Evolutionary conservation across 2,329 filamentous ascomycete species (phyloP).

Genomic region (Fusarium pilosicola): DNA sequence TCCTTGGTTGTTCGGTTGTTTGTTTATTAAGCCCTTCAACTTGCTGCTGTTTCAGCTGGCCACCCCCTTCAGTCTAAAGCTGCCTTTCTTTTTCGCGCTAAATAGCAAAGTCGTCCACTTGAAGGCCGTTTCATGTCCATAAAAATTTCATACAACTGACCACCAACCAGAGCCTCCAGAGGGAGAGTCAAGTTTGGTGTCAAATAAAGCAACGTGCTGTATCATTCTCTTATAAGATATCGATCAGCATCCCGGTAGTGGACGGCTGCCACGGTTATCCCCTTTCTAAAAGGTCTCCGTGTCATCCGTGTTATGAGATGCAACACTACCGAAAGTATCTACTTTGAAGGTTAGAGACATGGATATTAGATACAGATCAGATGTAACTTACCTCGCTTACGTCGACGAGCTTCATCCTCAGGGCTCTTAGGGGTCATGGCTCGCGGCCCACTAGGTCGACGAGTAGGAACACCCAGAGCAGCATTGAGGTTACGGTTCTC

Average conservation of each 20-base stretch:
- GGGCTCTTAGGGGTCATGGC: slow-evolving; percentile 69
- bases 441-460: slow-evolving; percentile 67
- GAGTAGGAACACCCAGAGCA: slow-evolving; percentile 61
- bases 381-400: slow-evolving; percentile 64
- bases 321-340: slow-evolving; percentile 51
- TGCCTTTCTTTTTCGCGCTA: slow-evolving; percentile 11
- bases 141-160: slow-evolving; percentile 22
- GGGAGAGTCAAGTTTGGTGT: slow-evolving; percentile 3
- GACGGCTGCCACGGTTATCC: neutral
- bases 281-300: slow-evolving; percentile 50
- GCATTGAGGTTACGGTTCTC: slow-evolving; percentile 68
- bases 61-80: slow-evolving; percentile 31
- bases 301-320: slow-evolving; percentile 50
- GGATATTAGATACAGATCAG: neutral
- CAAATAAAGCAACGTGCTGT: slow-evolving; percentile 4
- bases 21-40: slow-evolving; percentile 29
- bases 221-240: slow-evolving; percentile 7
- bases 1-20: slow-evolving; percentile 1
- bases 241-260: slow-evolving; percentile 10
- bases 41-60: slow-evolving; percentile 16
- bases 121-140: slow-evolving; percentile 15
- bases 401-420: slow-evolving; percentile 59
- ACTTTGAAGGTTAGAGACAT: slow-evolving; percentile 31
- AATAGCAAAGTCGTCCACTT: slow-evolving; percentile 21
- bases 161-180: neutral